These are phyloP conservation scores for Coniella lustricola DNA, from an alignment of 2,329 filamentous ascomycete species.

Conservation along the genomic window DNA sequence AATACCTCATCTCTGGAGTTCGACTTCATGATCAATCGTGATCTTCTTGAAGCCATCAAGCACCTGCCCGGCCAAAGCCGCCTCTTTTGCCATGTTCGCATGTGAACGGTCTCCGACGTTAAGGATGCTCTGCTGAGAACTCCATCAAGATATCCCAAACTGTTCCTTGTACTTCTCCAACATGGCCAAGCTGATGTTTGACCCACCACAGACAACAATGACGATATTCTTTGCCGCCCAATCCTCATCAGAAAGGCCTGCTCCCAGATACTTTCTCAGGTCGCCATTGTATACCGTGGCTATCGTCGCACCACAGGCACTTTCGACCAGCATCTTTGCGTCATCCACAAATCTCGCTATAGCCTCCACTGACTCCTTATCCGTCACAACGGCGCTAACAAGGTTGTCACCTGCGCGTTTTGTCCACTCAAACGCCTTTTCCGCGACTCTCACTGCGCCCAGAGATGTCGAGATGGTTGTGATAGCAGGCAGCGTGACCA, in stretches of 20 bases:
- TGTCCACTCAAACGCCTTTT: constrained; percentile 51
- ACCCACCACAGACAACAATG: constrained; percentile 77
- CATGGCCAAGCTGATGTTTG: constrained; percentile 56
- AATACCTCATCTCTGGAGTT: no score
- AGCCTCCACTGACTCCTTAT: constrained; percentile 73
- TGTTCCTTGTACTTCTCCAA: constrained; percentile 49
- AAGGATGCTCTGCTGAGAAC: no score
- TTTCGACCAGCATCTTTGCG: constrained; percentile 72
- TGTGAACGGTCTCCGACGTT: no score
- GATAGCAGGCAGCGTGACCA: constrained; percentile 60
- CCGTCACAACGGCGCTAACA: constrained; percentile 56
- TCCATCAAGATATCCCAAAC: constrained; percentile 28
- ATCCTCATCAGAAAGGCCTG: constrained; percentile 45
- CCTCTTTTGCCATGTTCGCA: no score
- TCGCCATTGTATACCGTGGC: constrained; percentile 59
- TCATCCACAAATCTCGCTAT: constrained; percentile 75
- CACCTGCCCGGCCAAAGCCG: no score
- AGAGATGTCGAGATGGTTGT: constrained; percentile 66
- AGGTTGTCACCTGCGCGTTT: constrained; percentile 34
- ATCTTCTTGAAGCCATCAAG: no score
- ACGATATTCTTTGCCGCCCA: constrained; percentile 67
- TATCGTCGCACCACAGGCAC: constrained; percentile 76
- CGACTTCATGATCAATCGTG: no score
- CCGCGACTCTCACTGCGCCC: constrained; percentile 60
- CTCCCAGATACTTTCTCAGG: constrained; percentile 54